phyloP scores from a whole-genome alignment of 139 green algal genomes.

The Pycnococcus provasolii region DNA sequence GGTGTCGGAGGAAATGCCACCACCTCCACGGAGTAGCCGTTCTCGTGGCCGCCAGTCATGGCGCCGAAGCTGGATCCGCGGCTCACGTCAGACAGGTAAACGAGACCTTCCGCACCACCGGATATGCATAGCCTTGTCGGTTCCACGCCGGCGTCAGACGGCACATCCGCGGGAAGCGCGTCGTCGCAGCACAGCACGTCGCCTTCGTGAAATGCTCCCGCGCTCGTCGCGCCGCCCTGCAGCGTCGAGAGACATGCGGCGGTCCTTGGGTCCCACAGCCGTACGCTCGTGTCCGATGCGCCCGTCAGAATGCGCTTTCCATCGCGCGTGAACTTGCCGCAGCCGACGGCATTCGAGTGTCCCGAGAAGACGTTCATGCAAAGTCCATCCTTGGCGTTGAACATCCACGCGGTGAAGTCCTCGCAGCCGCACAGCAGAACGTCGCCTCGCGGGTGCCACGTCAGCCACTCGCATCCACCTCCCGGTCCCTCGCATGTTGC shows the following conservation, averaged over 20 bases:
- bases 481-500: conserved; percentile 30
- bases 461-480: conserved; percentile 59
- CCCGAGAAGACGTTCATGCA: conserved; percentile 87
- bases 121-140: too few species aligned
- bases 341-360: conserved; percentile 62
- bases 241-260: conserved; percentile 50
- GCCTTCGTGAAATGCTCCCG: conserved; percentile 50
- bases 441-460: conserved; percentile 81
- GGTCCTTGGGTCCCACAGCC: conserved; percentile 71
- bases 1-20: not conserved
- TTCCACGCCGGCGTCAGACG: not conserved
- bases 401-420: conserved; percentile 94
- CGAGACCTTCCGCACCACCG: not conserved
- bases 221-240: conserved; percentile 14
- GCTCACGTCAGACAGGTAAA: conserved; percentile 2
- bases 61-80: not conserved
- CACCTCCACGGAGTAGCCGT: conserved; percentile 49
- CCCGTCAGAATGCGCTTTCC: conserved; percentile 61
- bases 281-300: conserved; percentile 60
- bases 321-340: conserved; percentile 78
- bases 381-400: conserved; percentile 62
- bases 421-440: conserved; percentile 79
- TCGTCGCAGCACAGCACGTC: conserved; percentile 50
- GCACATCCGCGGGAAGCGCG: conserved; percentile 9
- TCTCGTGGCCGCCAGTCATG: conserved; percentile 63